Evolutionary conservation across 1,139 yeast species (phyloP).

Genomic region (Hyphopichia fennica): DNA sequence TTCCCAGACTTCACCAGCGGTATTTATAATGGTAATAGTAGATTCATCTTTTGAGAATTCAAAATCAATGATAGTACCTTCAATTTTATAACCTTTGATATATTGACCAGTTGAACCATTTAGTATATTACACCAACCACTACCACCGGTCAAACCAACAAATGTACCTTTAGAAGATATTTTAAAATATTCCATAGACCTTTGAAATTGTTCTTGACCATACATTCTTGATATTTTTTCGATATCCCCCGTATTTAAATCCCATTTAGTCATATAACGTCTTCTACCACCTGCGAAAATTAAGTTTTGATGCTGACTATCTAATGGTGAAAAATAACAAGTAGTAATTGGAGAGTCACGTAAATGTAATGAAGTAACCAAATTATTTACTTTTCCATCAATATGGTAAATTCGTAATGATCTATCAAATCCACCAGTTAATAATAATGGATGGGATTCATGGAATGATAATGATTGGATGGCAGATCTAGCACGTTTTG

Average conservation of each 20-base stretch:
- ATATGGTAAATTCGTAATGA: constrained; percentile 84
- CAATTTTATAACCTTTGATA: constrained; percentile 83
- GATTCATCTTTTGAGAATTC: constrained; percentile 64
- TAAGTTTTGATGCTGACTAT: constrained; percentile 44
- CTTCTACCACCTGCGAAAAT: constrained; percentile 91
- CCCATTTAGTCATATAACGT: constrained; percentile 91
- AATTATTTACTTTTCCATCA: constrained; percentile 82
- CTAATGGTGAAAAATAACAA: constrained; percentile 58
- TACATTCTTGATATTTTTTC: constrained; percentile 87
- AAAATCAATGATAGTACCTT: constrained; percentile 79
- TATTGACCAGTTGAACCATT: constrained; percentile 81
- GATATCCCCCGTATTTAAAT: constrained; percentile 68
- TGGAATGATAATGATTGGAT: constrained; percentile 86
- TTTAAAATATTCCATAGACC: constrained; percentile 84
- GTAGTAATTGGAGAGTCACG: constrained; percentile 78
- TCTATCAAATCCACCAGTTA: constrained; percentile 92
- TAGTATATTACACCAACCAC: constrained; percentile 87
- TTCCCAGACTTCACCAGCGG: constrained; percentile 92
- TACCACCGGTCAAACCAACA: constrained; percentile 76
- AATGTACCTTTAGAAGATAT: constrained; percentile 68
- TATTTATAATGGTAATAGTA: constrained; percentile 61
- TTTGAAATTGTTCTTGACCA: constrained; percentile 85
- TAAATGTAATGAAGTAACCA: constrained; percentile 80
- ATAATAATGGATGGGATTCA: constrained; percentile 74
- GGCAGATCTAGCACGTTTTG: constrained; percentile 69